Base-by-base conservation (phyloP, 208 protist species). In the Leishmania gerbilli region DNA sequence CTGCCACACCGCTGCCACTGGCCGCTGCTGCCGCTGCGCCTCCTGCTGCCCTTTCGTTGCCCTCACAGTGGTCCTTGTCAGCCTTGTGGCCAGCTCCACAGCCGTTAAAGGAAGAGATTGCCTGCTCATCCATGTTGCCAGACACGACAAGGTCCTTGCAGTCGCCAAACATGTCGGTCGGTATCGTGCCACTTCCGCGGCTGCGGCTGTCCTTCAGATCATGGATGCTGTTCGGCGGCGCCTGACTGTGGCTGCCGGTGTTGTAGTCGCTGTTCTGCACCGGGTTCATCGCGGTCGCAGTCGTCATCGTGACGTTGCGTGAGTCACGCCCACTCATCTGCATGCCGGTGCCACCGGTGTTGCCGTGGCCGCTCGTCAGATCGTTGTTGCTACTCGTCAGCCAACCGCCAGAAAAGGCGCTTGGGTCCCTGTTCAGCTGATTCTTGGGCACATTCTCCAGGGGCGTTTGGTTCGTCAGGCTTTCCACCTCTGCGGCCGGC, bases 321-420 rank as follows among this genome's bases (percentile, higher is more conserved):
- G 77, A 75, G 8, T 75, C 74, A 9, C 49, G 11, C 1, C 67
- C 53, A 45, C 67, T 76, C 17, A 75, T 79, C 80, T 76, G 53
- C 42, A 75, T 71, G 42, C 37, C 49, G 49, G 74, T 68, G 40
- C 47, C 64, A 9, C 64, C 75, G 13, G 55, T 34, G 74, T 67
- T 45, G 65, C 68, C 65, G 64, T 60, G 42, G 55, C 75, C 67
- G 67, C 34, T 79, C 11, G 64, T 79, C 40, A n/a, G 31, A 15
- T 65, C 71, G 74, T 55, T 74, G 37, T 79, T 82, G 78, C 77
- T 86, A 78, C 74, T 86, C 72, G 82, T 86, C 40, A 77, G 21
- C 1, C 74, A 74, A 15, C 72, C 77, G 47, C 49, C 64, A 37
- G 49, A 78, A 31, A 65, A 76, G 49, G 31, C 60, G 37, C 47